A percentile compares a stretch with the other conserved stretches of the same genome.
Conservation (phyloP, 257 asterid species). For the Agastache rugosa region DNA sequence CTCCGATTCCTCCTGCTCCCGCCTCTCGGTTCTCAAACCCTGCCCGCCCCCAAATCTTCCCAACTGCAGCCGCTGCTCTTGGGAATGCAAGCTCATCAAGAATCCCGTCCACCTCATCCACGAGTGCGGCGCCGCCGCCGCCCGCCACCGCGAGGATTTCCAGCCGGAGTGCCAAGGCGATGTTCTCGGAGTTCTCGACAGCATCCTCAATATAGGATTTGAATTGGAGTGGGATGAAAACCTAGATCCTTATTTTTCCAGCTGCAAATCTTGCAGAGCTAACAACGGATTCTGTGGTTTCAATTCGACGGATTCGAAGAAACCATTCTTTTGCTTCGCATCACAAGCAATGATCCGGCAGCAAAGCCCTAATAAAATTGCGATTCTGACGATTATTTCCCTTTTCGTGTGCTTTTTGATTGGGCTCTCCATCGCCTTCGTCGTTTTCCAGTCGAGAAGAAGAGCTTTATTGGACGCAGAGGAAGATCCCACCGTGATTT, state of each 20-base stretch:
- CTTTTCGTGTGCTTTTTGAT: conserved; percentile 60
- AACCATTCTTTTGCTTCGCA: conserved; percentile 66
- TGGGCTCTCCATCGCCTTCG: conserved; percentile 50
- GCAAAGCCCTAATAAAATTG: conserved; percentile 50
- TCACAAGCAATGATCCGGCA: conserved; percentile 41
- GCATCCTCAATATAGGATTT: conserved; percentile 60
- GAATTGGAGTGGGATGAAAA: conserved; percentile 89
- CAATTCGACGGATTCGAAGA: conserved; percentile 60
- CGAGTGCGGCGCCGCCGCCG: conserved; percentile 59
- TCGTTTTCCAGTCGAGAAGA: conserved; percentile 49
- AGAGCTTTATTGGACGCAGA: conserved; percentile 43
- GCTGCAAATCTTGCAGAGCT: conserved; percentile 66
- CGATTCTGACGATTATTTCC: conserved; percentile 50
- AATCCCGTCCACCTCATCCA: conserved; percentile 62
- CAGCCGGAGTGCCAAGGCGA: conserved; percentile 75
- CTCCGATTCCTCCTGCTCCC: conserved; percentile 82
- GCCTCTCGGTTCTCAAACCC: conserved; percentile 68
- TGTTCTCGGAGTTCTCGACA: conserved; percentile 74
- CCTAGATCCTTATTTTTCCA: conserved; percentile 62
- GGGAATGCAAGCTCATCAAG: conserved; percentile 73
- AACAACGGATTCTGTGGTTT: conserved; percentile 75
- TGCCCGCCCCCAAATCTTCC: conserved; percentile 71
- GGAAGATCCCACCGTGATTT: conserved; percentile 79
- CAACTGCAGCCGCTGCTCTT: conserved; percentile 73
- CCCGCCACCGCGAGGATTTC: conserved; percentile 60